These are phyloP conservation scores for Talaromyces sp. DNA, from an alignment of 2,329 filamentous ascomycete genomes.

Conservation along the genomic window DNA sequence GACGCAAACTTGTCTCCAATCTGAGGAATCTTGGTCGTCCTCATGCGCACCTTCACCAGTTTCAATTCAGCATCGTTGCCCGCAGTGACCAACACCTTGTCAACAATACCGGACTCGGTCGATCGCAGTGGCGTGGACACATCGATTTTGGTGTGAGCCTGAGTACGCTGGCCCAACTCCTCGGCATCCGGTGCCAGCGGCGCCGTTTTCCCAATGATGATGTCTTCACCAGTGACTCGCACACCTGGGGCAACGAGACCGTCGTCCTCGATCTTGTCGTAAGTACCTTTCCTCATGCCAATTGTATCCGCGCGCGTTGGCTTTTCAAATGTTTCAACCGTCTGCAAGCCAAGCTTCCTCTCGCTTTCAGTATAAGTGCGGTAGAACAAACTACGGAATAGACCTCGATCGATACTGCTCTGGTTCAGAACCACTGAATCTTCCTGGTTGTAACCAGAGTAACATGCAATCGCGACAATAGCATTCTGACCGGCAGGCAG, in stretches of 20 bases:
- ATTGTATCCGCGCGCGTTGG: constrained; percentile 83
- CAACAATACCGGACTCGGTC: constrained; percentile 94
- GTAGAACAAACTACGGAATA: constrained; percentile 98
- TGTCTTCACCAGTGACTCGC: constrained; percentile 93
- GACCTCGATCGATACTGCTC: constrained; percentile 93
- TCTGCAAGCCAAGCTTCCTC: constrained; percentile 89
- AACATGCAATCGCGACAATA: constrained; percentile 94
- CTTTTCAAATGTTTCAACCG: constrained; percentile 93
- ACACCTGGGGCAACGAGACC: constrained; percentile 91
- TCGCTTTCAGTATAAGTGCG: constrained; percentile 95
- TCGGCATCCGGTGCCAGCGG: constrained; percentile 89
- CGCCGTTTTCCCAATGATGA: constrained; percentile 98
- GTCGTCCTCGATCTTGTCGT: constrained; percentile 96
- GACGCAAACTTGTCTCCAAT: constrained; percentile 99
- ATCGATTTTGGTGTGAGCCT: constrained; percentile 86
- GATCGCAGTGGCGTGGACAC: constrained; percentile 91
- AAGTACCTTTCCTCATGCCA: constrained; percentile 88
- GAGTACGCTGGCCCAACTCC: constrained; percentile 87
- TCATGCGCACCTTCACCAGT: constrained; percentile 95
- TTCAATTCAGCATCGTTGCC: constrained; percentile 81
- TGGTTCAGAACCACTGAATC: constrained; percentile 99
- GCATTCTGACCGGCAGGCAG: constrained; percentile 95
- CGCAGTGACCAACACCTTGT: constrained; percentile 88
- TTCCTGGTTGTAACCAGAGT: constrained; percentile 99
- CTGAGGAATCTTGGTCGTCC: constrained; percentile 96